Evolutionary conservation across 352 stramenopile genomes (phyloP), one percentile per base, ranked within the genome.

Genomic region (Pythium utonaiense): DNA sequence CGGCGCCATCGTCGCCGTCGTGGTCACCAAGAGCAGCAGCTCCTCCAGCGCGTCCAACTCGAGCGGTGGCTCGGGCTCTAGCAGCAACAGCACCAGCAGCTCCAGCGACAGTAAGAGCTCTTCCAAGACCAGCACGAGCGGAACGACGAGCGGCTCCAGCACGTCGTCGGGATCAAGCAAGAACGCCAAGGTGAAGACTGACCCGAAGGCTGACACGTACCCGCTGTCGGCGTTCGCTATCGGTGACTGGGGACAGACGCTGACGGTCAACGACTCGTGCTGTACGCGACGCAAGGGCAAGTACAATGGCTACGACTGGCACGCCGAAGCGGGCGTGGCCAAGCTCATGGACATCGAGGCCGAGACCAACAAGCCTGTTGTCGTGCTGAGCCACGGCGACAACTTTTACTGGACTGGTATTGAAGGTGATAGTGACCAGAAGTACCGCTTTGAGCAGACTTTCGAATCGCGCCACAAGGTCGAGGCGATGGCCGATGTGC

Each of bases 351-450:
- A 57, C 16, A 30, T 73, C n/a, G 62, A 74, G 19, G 67, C 73
- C 17, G 50, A 14, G 16, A 58, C 62, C 25, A 57, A 70, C 33
- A 73, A 80, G 38, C 73, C 73, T 8, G 16, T 47, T 19, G 70
- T 71, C 27, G 64, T 80, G 24, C n/a, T 80, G 13, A 64, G 67
- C 52, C 73, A 80, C 49, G 70, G 72, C 45, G 72, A 78, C 52
- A 80, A 75, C 62, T 80, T 80, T 42, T 80, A 80, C 66, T 76
- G 69, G 70, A 73, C 62, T 3, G 72, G 72, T 27, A 73, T 78
- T n/a, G 17, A 55, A 6, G 63, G 65, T 55, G 54, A 36, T 3
- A 63, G 41, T 10, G 68, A 78, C 52, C 44, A 63, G 45, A 40
- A 66, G 48, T 72, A 75, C 53, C 67, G 71, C 28, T 75, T 80